Evolutionary conservation across 192 early-diverging fungal species (phyloP).

Genomic region (Coemansia sp.): DNA sequence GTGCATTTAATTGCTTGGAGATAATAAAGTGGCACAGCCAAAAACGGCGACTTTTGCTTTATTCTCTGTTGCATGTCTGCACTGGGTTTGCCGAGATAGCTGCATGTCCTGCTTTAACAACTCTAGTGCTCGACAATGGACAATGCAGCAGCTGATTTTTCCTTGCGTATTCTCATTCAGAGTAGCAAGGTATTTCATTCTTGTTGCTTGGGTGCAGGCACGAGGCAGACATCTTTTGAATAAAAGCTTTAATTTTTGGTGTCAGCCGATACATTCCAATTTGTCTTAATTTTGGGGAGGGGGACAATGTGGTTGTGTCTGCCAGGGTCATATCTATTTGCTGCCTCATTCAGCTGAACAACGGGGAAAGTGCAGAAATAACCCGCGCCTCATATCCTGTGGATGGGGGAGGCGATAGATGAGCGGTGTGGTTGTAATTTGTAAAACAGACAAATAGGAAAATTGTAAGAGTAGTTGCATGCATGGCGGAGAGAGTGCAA

Average conservation of each 20-base stretch:
- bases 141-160: too few species aligned
- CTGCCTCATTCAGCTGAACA: not conserved
- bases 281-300: not conserved
- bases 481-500: not conserved
- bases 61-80: not conserved
- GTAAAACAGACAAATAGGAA: not conserved
- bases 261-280: not conserved
- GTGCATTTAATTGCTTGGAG: conserved; percentile 17
- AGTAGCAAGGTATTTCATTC: not conserved
- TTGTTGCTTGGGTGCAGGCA: too few species aligned
- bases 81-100: conserved; percentile 14
- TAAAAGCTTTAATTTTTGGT: not conserved
- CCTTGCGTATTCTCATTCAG: not conserved
- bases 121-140: not conserved
- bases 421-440: conserved; percentile 3
- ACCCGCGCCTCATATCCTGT: not conserved
- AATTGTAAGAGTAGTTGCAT: not conserved
- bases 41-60: conserved; percentile 6
- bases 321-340: not conserved
- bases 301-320: not conserved
- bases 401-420: not conserved
- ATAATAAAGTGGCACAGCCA: conserved; percentile 10
- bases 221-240: not conserved
- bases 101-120: conserved; percentile 2
- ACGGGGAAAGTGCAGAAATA: not conserved